Evolutionary conservation across 805 yeast species (phyloP).

Genomic region (Scheffersomyces coipomensis): DNA sequence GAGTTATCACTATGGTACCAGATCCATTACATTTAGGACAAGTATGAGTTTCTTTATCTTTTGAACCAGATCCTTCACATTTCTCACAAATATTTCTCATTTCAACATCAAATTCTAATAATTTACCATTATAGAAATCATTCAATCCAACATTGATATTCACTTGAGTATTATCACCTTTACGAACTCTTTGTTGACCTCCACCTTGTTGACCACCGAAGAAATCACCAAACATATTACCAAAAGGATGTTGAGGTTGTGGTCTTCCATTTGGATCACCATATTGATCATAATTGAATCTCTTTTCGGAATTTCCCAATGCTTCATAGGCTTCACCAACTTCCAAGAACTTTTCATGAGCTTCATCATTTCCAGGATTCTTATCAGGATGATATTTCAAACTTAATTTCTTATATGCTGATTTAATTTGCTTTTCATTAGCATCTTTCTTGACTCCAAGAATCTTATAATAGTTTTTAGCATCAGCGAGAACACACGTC

Average conservation of each 20-base stretch:
- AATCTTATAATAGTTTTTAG: constrained; percentile 54
- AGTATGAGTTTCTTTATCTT: constrained; percentile 65
- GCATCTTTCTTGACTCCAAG: constrained; percentile 72
- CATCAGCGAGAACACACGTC: constrained; percentile 11
- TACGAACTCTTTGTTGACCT: constrained; percentile 42
- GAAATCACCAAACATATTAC: constrained; percentile 58
- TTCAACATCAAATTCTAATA: constrained; percentile 56
- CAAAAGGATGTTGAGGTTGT: constrained; percentile 30
- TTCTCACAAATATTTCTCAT: constrained; percentile 73
- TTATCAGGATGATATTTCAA: constrained; percentile 94
- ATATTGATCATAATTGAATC: constrained; percentile 64
- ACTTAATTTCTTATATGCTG: constrained; percentile 78
- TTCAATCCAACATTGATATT: constrained; percentile 54
- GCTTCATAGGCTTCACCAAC: constrained; percentile 93
- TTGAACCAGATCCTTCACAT: constrained; percentile 85
- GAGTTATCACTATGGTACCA: constrained; percentile 63
- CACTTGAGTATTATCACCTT: constrained; percentile 64
- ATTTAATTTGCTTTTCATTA: constrained; percentile 75
- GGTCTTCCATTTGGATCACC: constrained; percentile 65
- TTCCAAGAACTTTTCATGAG: constrained; percentile 84
- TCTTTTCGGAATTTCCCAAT: constrained; percentile 67
- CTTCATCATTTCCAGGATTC: constrained; percentile 71
- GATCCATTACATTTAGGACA: constrained; percentile 75
- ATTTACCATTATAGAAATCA: constrained; percentile 72
- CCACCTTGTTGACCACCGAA: constrained; percentile 23